Percentiles rank a stretch among this genome's conserved stretches.
phyloP scores from a whole-genome alignment of 2,329 filamentous ascomycete species.

The Aspergillus latus region DNA sequence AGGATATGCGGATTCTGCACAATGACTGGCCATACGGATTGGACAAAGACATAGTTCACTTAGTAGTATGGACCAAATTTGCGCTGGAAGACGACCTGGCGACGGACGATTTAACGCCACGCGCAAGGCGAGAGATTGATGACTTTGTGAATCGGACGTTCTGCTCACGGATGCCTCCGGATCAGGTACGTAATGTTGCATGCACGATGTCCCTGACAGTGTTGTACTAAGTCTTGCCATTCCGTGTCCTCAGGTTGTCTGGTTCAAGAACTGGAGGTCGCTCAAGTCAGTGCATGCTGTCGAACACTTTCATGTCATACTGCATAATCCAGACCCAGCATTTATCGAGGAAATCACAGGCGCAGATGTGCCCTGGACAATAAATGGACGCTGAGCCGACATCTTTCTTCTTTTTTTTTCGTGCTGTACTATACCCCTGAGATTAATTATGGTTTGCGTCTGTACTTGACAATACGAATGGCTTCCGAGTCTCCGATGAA shows the following conservation, averaged over 20 bases:
- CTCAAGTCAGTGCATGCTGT: conserved; percentile 83
- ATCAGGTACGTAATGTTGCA: conserved; percentile 39
- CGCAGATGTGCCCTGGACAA: conserved; percentile 68
- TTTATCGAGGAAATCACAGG: conserved; percentile 71
- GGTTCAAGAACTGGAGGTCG: conserved; percentile 90
- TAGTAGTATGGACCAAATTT: conserved; percentile 94
- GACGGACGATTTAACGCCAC: conserved; percentile 65
- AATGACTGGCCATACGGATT: conserved; percentile 97
- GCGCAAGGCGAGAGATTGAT: conserved; percentile 65
- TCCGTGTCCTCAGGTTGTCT: conserved; percentile 58
- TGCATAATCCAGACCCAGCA: conserved; percentile 69
- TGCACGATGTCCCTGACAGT: neutral
- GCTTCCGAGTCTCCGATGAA: neutral
- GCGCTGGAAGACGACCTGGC: conserved; percentile 67
- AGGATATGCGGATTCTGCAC: conserved; percentile 70
- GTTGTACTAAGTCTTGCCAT: neutral
- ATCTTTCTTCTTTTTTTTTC: neutral
- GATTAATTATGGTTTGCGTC: conserved; percentile 1
- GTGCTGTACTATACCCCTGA: conserved; percentile 5
- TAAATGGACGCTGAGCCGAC: conserved; percentile 34
- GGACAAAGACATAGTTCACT: conserved; percentile 72
- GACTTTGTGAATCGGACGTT: conserved; percentile 70
- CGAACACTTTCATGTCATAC: conserved; percentile 94
- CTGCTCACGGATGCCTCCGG: conserved; percentile 43
- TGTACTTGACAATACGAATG: neutral